A percentile compares a stretch with the other conserved stretches of the same genome.
These are phyloP conservation scores for Xylariaceae sp. DNA, from an alignment of 2,329 filamentous ascomycete genomes.

Conservation along the genomic window DNA sequence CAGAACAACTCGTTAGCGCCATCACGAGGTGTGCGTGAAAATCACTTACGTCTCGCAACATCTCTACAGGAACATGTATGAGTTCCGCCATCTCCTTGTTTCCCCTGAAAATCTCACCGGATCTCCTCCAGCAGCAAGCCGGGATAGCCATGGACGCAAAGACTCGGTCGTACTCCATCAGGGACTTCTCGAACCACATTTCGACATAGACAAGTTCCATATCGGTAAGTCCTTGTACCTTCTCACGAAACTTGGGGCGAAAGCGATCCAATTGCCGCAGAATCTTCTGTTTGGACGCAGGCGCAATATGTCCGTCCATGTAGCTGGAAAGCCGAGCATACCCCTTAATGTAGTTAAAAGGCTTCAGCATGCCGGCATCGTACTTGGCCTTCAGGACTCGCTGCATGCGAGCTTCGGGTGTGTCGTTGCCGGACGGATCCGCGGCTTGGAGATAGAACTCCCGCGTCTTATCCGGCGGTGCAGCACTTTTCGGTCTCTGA, in stretches of 20 bases:
- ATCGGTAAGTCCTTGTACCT: constrained; percentile 86
- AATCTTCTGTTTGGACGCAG: constrained; percentile 82
- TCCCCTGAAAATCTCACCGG: constrained; percentile 92
- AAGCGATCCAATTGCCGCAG: constrained; percentile 87
- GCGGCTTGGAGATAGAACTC: constrained; percentile 98
- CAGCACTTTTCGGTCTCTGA: constrained; percentile 54
- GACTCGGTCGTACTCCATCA: constrained; percentile 97
- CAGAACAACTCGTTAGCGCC: constrained; percentile 13
- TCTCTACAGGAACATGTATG: constrained; percentile 87
- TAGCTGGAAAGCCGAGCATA: constrained; percentile 87
- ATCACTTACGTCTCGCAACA: constrained; percentile 74
- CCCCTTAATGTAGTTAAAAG: constrained; percentile 97
- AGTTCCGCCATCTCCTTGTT: constrained; percentile 99
- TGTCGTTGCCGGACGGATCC: constrained; percentile 79
- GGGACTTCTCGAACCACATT: constrained; percentile 96
- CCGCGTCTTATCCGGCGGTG: constrained; percentile 64
- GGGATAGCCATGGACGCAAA: constrained; percentile 99
- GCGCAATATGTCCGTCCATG: constrained; percentile 82
- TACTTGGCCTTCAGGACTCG: constrained; percentile 92
- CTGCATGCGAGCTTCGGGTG: constrained; percentile 91
- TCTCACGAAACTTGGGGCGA: constrained; percentile 90
- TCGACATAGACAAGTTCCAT: constrained; percentile 92
- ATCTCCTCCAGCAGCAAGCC: constrained; percentile 93
- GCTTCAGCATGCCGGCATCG: constrained; percentile 87
- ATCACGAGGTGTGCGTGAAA: background rate